Evolutionary conservation across 129 eudicot genomes (phyloP).

Genomic region (Calendula officinalis): DNA sequence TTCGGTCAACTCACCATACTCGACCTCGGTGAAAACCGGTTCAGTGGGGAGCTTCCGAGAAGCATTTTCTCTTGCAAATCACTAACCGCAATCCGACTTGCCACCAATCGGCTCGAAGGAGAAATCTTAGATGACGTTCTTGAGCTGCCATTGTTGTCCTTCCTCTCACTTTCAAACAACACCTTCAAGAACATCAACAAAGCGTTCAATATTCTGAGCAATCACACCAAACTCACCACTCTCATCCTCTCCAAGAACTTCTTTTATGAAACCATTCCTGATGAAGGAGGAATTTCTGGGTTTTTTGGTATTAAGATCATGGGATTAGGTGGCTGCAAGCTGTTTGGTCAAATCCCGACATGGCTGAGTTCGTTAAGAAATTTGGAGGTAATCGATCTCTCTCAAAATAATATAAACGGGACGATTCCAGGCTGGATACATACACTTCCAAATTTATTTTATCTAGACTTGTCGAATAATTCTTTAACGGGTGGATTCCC

Average conservation of each 20-base stretch:
- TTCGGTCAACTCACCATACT: slow-evolving; percentile 21
- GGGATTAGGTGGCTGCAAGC: neutral
- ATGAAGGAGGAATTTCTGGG: neutral
- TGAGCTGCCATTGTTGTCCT: neutral
- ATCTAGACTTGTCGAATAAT: neutral
- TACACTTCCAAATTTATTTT: neutral
- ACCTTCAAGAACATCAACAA: neutral
- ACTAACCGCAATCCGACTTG: slow-evolving; percentile 26
- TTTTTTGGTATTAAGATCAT: neutral
- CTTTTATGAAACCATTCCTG: neutral
- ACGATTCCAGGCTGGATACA: neutral
- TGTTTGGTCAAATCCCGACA: neutral
- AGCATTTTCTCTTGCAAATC: slow-evolving; percentile 36
- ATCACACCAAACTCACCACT: neutral
- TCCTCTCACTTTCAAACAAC: neutral
- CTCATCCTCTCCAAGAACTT: neutral
- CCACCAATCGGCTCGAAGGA: neutral
- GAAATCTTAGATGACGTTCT: neutral
- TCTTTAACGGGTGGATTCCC: neutral
- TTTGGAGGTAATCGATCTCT: neutral
- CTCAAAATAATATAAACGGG: neutral
- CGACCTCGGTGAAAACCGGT: slow-evolving; percentile 38
- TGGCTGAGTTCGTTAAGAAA: neutral
- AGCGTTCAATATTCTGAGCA: neutral
- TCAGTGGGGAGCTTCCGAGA: slow-evolving; percentile 32